Conservation (phyloP, 306 rosid species). For the Rubus parviflorus region DNA sequence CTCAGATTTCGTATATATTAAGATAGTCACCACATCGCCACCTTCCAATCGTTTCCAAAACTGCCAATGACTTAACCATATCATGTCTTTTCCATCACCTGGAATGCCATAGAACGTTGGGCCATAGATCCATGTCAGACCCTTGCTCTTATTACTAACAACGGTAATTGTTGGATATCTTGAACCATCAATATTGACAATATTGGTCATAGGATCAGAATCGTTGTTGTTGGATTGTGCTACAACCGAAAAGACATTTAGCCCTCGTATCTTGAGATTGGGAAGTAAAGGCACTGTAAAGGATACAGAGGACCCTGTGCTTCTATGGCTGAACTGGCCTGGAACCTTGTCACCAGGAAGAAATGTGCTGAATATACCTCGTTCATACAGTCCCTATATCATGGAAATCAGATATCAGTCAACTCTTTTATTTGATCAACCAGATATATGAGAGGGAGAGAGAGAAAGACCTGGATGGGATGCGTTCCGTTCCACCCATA, state of each 20-base stretch:
- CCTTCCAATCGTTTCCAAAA: neutral
- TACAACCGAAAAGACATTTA: neutral
- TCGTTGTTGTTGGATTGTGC: neutral
- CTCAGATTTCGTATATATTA: neutral
- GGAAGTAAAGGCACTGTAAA: neutral
- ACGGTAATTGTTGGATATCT: neutral
- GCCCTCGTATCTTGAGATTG: neutral
- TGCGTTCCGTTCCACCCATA: neutral
- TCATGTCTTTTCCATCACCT: neutral
- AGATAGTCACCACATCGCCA: neutral
- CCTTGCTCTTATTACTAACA: neutral
- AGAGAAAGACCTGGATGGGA: neutral
- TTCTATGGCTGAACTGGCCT: neutral
- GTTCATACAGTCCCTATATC: neutral
- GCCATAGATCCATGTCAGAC: neutral
- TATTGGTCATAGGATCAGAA: neutral
- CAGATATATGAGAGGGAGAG: no score
- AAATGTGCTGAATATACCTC: constrained; percentile 1
- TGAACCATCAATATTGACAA: neutral
- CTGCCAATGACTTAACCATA: neutral
- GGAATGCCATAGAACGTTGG: neutral
- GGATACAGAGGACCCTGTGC: neutral
- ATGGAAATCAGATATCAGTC: no score
- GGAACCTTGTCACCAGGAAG: neutral
- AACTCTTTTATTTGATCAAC: no score